Percentiles rank a stretch among this genome's conserved stretches.
Evolutionary conservation across 2,329 filamentous ascomycete genomes (phyloP).

Genomic region (Fusarium hainanense): DNA sequence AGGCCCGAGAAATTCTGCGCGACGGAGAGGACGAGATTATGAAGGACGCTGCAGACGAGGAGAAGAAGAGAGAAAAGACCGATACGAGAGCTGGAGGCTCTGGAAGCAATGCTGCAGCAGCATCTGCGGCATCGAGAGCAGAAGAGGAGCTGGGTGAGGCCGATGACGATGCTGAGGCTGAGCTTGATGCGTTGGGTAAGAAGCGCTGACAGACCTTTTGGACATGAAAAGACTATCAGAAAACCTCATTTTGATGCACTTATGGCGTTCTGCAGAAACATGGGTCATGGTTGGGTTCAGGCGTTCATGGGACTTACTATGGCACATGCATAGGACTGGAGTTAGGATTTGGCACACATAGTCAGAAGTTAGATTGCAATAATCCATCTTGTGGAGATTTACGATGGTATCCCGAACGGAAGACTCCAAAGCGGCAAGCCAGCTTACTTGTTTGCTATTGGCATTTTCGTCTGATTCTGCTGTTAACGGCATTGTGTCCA

Average conservation of each 20-base stretch:
- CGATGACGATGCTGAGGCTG: constrained; percentile 61
- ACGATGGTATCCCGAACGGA: not conserved
- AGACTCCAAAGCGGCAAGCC: not conserved
- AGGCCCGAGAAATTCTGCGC: constrained; percentile 79
- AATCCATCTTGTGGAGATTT: not conserved
- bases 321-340: constrained; percentile 9
- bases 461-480: not conserved
- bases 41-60: constrained; percentile 62
- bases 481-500: not conserved
- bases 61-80: constrained; percentile 52
- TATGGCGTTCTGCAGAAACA: constrained; percentile 18
- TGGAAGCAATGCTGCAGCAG: not conserved
- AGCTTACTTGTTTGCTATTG: not conserved
- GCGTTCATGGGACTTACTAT: constrained; percentile 18
- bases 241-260: not conserved
- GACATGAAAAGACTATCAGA: not conserved
- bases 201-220: constrained; percentile 46
- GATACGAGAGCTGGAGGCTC: constrained; percentile 51
- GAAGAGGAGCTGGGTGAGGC: constrained; percentile 65
- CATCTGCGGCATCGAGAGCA: constrained; percentile 42
- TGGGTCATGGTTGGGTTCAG: not conserved
- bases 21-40: constrained; percentile 72
- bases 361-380: not conserved
- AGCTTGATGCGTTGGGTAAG: constrained; percentile 55
- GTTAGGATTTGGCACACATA: constrained; percentile 17